Evolutionary conservation across 176 grass and related monocot species (phyloP).

Genomic region (Carex myosuroides): DNA sequence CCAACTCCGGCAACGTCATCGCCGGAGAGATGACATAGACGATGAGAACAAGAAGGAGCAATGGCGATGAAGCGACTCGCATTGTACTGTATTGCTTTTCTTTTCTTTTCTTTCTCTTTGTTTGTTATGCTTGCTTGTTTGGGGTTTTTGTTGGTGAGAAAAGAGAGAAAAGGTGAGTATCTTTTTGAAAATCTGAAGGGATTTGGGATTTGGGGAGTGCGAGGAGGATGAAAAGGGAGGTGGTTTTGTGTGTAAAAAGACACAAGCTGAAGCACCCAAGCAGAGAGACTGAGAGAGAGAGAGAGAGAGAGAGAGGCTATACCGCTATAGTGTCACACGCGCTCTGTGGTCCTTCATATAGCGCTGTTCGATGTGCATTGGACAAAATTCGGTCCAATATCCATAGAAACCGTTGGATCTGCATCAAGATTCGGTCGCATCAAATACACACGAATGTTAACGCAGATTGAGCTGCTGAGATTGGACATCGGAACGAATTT

Average conservation of each 20-base stretch:
- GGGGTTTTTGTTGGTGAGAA: background rate
- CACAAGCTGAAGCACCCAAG: background rate
- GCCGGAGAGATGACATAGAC: background rate
- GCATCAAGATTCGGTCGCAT: too few relatives aligned
- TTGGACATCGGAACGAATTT: too few relatives aligned
- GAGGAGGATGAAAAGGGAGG: background rate
- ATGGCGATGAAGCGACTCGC: constrained; percentile 20
- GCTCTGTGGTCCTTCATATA: background rate
- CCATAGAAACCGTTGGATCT: too few relatives aligned
- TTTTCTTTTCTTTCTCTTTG: background rate
- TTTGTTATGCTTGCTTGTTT: background rate
- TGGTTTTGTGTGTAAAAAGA: constrained; percentile 1
- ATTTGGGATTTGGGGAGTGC: constrained; percentile 5
- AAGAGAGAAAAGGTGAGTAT: background rate
- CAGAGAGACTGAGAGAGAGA: background rate
- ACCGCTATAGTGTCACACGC: background rate
- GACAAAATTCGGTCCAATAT: too few relatives aligned
- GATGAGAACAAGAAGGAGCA: constrained; percentile 31
- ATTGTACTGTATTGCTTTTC: constrained; percentile 21
- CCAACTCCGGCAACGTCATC: constrained; percentile 19
- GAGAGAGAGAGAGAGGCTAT: background rate
- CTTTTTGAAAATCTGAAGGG: background rate
- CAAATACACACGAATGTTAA: too few relatives aligned
- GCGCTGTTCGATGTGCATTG: too few relatives aligned
- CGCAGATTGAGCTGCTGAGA: too few relatives aligned